Conservation (phyloP, 225 moss, liverwort and hornwort genomes). For the Anthoceros angustus region DNA sequence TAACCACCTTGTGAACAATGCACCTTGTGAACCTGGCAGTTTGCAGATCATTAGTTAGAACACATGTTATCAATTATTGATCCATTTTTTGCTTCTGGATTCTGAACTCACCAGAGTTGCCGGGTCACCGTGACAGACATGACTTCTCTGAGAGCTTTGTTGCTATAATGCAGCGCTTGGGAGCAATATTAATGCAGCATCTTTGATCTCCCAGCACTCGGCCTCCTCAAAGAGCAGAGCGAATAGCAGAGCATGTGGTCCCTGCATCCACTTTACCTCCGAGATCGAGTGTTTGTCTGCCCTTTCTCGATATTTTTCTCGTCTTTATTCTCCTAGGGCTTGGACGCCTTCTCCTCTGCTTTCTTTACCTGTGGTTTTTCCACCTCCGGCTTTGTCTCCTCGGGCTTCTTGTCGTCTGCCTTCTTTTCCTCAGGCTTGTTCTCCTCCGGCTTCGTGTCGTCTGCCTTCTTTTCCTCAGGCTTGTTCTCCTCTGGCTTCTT, state of each 20-base stretch:
- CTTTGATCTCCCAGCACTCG: too few relatives aligned
- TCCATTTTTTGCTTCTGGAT: too few relatives aligned
- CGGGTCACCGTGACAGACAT: too few relatives aligned
- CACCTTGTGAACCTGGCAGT: too few relatives aligned
- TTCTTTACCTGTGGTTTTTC: neutral
- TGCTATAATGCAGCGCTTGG: too few relatives aligned
- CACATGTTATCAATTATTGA: too few relatives aligned
- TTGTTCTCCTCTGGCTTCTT: neutral
- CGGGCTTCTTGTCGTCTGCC: neutral
- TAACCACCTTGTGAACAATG: too few relatives aligned
- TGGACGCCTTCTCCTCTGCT: neutral
- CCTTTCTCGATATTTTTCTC: neutral
- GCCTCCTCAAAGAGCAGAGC: too few relatives aligned
- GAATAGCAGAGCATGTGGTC: neutral
- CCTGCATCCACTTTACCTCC: neutral
- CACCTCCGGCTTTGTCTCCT: neutral
- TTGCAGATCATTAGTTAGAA: too few relatives aligned
- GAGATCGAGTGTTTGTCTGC: neutral
- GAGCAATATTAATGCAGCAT: too few relatives aligned
- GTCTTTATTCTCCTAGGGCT: neutral
- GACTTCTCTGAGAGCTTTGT: too few relatives aligned
- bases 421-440: neutral
- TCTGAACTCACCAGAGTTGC: too few relatives aligned
- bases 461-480: neutral
- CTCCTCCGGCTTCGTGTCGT: neutral